Evolutionary conservation across 1,139 yeast species (phyloP).

Genomic region (Geotrichum klebahnii): DNA sequence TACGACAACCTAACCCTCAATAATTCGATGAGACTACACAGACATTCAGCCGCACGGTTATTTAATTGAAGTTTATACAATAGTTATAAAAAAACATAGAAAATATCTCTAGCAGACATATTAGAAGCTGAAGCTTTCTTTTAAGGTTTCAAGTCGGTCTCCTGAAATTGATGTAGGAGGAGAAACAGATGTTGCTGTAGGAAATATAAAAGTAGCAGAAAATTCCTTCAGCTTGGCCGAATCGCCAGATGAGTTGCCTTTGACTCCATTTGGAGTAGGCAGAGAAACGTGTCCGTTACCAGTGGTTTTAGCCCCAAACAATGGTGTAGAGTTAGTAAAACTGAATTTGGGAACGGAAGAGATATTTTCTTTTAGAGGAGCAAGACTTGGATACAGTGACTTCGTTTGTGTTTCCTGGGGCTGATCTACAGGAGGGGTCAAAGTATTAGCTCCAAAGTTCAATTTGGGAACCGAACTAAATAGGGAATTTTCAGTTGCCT

Average conservation of each 20-base stretch:
- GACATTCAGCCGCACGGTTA: too few species aligned
- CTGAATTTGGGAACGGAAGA: too few species aligned
- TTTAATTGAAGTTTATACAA: too few species aligned
- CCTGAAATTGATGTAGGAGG: constrained; percentile 3
- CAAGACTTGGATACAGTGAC: not conserved
- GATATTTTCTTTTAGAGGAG: too few species aligned
- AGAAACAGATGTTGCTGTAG: not conserved
- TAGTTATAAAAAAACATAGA: not conserved
- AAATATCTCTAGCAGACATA: not conserved
- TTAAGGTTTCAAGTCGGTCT: not conserved
- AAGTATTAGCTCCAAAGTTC: not conserved
- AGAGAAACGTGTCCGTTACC: constrained; percentile 1
- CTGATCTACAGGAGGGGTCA: not conserved
- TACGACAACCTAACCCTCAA: too few species aligned
- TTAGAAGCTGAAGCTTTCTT: not conserved
- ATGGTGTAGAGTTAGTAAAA: not conserved
- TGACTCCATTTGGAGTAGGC: not conserved
- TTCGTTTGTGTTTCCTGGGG: not conserved
- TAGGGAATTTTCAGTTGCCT: not conserved
- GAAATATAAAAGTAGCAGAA: not conserved
- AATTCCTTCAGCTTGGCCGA: not conserved
- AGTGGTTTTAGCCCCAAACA: constrained; percentile 2
- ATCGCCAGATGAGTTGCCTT: not conserved
- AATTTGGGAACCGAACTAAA: not conserved
- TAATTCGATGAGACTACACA: too few species aligned